These are phyloP conservation scores for Fusarium redolens DNA, from an alignment of 2,329 filamentous ascomycete genomes.

Conservation along the genomic window DNA sequence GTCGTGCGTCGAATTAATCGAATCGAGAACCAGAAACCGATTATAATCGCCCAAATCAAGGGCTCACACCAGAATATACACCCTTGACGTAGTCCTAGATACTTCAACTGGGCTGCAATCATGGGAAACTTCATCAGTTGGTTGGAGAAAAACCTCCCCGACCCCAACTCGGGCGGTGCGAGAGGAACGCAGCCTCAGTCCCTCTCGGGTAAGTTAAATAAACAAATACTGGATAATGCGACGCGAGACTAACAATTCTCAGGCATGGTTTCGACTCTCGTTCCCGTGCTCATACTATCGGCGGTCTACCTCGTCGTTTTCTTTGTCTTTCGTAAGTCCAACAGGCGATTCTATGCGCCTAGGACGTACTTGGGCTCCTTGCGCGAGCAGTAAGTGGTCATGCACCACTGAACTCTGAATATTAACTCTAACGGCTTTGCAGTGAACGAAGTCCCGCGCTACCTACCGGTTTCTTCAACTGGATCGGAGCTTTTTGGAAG, in stretches of 20 bases:
- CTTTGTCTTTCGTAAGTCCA: slow-evolving; percentile 59
- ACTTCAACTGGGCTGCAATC: slow-evolving; percentile 31
- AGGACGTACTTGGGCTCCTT: slow-evolving; percentile 63
- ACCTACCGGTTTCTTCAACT: slow-evolving; percentile 68
- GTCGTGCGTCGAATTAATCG: slow-evolving; percentile 2
- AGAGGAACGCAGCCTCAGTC: slow-evolving; percentile 47
- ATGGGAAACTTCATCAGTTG: slow-evolving; percentile 56
- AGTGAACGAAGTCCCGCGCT: slow-evolving; percentile 68
- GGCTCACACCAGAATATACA: slow-evolving; percentile 6
- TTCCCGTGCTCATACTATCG: slow-evolving; percentile 63
- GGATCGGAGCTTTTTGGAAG: slow-evolving; percentile 71
- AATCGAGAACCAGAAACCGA: slow-evolving; percentile 1
- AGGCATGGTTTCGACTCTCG: slow-evolving; percentile 62
- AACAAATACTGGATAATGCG: neutral
- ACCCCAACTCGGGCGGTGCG: slow-evolving; percentile 43
- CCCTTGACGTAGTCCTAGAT: slow-evolving; percentile 5
- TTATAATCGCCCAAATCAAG: slow-evolving; percentile 5
- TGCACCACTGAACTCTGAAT: neutral
- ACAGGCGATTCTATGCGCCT: slow-evolving; percentile 66
- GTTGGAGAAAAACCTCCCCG: slow-evolving; percentile 49
- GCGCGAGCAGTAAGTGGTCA: slow-evolving; percentile 58
- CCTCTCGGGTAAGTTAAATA: slow-evolving; percentile 46
- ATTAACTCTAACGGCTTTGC: slow-evolving; percentile 24
- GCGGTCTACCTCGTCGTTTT: slow-evolving; percentile 64
- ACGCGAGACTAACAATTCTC: slow-evolving; percentile 5